A percentile compares a stretch with the other conserved stretches of the same genome.
phyloP scores from a whole-genome alignment of 345 rosid genomes.

The Ceriops decandra region DNA sequence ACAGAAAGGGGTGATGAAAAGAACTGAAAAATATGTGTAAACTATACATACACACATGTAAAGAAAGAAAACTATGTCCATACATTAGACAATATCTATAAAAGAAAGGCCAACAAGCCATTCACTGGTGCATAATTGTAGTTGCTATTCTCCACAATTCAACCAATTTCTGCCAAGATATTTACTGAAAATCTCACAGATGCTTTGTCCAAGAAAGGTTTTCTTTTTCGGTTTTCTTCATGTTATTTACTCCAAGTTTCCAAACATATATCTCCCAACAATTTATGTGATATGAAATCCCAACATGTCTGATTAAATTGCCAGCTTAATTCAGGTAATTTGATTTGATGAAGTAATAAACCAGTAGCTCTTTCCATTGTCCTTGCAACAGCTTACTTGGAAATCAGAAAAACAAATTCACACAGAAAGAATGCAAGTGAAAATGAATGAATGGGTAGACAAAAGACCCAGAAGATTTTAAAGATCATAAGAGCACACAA shows the following conservation, averaged over 20 bases:
- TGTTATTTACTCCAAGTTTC: not conserved
- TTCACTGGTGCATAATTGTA: not conserved
- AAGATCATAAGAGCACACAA: conserved; percentile 15
- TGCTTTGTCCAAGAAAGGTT: not conserved
- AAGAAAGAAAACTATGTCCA: not conserved
- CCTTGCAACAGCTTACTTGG: conserved; percentile 1
- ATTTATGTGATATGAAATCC: not conserved
- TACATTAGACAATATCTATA: too few relatives aligned
- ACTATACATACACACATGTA: not conserved
- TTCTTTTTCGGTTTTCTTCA: not conserved
- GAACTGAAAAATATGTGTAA: too few relatives aligned
- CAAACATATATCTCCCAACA: not conserved
- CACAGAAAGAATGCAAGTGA: not conserved
- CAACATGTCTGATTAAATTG: not conserved
- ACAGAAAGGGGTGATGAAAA: not conserved
- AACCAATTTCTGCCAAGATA: not conserved
- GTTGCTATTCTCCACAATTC: not conserved
- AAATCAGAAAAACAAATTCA: not conserved
- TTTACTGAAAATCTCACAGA: not conserved
- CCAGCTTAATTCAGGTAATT: too few relatives aligned
- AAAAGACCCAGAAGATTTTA: not conserved
- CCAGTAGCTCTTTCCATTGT: not conserved
- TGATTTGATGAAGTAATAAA: too few relatives aligned
- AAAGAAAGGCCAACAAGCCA: too few relatives aligned
- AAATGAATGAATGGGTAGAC: not conserved